These are phyloP conservation scores for Lecanicillium sp. DNA, from an alignment of 2,329 filamentous ascomycete species.

Conservation along the genomic window DNA sequence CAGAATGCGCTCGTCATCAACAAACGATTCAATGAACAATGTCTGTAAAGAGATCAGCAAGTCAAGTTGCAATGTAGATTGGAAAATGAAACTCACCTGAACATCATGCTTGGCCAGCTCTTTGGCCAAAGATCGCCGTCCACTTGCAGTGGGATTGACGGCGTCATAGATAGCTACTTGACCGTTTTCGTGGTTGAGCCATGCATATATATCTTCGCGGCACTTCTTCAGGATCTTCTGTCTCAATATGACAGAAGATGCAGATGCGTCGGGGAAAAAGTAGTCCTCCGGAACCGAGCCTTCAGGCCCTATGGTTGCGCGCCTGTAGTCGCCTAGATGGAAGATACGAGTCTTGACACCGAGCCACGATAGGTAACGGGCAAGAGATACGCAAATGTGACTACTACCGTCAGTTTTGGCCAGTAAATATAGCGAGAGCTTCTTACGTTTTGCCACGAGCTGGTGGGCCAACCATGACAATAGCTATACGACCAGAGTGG, in stretches of 20 bases:
- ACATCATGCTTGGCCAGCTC: conserved; percentile 98
- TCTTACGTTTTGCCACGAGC: conserved; percentile 88
- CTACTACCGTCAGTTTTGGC: conserved; percentile 29
- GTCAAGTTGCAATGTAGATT: background rate
- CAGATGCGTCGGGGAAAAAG: conserved; percentile 92
- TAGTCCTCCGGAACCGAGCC: conserved; percentile 91
- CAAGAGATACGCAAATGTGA: conserved; percentile 91
- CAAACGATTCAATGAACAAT: conserved; percentile 92
- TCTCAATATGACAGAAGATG: conserved; percentile 81
- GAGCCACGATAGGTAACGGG: conserved; percentile 91
- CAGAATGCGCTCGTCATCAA: conserved; percentile 86
- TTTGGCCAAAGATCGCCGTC: conserved; percentile 77
- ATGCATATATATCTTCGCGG: conserved; percentile 92
- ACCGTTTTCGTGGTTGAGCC: conserved; percentile 93
- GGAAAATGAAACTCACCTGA: conserved; percentile 45
- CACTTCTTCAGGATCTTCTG: conserved; percentile 98
- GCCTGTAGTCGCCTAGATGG: conserved; percentile 91
- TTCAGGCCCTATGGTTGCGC: conserved; percentile 77
- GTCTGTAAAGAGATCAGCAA: conserved; percentile 47
- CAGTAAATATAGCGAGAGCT: no score
- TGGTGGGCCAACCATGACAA: conserved; percentile 91
- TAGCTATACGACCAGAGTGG: conserved; percentile 93
- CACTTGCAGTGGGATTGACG: conserved; percentile 81
- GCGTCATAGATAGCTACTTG: conserved; percentile 98
- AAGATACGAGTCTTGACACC: conserved; percentile 98